phyloP scores from a whole-genome alignment of 108 stramenopile species.

The Pelagomonas calceolata region DNA sequence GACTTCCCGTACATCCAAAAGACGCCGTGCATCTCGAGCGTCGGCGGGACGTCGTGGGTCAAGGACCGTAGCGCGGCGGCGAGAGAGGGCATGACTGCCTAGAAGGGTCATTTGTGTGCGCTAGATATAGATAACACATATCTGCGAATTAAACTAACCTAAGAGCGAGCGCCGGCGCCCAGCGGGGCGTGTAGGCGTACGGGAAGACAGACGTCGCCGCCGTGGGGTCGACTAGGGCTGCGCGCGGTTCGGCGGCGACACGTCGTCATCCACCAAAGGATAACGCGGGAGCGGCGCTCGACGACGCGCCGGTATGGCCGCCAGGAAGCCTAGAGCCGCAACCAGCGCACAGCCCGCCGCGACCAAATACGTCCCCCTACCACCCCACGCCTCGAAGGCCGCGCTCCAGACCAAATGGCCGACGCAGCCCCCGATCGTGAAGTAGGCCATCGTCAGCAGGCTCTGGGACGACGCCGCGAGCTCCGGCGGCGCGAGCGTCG shows the following conservation, averaged over 20 bases:
- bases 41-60: slow-evolving; percentile 85
- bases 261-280: too few species aligned
- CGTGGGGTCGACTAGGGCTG: too few species aligned
- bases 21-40: slow-evolving; percentile 82
- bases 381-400: not conserved
- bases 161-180: too few species aligned
- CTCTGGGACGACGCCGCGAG: not conserved
- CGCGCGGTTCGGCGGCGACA: too few species aligned
- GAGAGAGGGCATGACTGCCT: slow-evolving; percentile 15
- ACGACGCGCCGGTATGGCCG: too few species aligned
- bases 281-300: too few species aligned
- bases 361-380: not conserved
- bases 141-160: too few species aligned
- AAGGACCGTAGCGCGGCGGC: slow-evolving; percentile 77
- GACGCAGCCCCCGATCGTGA: not conserved
- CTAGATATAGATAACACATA: too few species aligned
- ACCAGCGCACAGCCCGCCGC: not conserved
- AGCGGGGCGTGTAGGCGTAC: too few species aligned
- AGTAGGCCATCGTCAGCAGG: not conserved
- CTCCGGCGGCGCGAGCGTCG: not conserved
- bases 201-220: too few species aligned
- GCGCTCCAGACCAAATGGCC: not conserved
- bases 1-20: slow-evolving; percentile 84
- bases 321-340: not conserved
- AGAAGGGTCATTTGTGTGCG: too few species aligned